Percentiles rank a stretch among this genome's conserved stretches.
Conservation (phyloP, 2,329 filamentous ascomycete species). For the Fusarium burgessii region DNA sequence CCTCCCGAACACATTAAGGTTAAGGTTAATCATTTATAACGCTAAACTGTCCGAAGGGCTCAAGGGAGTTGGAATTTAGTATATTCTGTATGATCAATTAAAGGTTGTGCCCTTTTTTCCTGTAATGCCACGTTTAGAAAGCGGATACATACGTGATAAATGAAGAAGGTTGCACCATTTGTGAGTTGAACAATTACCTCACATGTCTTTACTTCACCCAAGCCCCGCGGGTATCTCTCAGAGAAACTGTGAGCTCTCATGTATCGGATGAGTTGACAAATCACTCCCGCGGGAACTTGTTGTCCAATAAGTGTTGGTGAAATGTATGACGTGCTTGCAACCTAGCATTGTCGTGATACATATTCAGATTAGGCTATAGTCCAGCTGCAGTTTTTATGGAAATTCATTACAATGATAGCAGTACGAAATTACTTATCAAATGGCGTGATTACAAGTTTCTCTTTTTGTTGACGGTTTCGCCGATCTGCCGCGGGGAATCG, state of each 20-base stretch:
- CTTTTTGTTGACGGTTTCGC: too few species aligned
- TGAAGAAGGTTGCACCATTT: neutral
- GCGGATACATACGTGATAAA: neutral
- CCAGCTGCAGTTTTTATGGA: neutral
- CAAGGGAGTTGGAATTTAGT: too few species aligned
- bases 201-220: too few species aligned
- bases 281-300: neutral
- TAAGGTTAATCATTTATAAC: neutral
- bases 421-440: neutral
- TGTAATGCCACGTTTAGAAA: accelerated
- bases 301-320: neutral
- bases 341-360: neutral
- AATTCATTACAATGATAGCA: too few species aligned
- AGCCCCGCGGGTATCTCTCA: neutral
- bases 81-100: neutral
- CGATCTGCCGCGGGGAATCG: neutral
- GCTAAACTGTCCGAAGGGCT: too few species aligned
- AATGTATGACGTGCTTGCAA: neutral
- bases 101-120: neutral
- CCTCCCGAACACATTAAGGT: neutral
- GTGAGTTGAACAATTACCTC: neutral
- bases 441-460: neutral
- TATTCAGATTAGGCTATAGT: neutral
- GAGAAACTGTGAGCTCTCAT: neutral
- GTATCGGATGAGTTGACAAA: neutral